Evolutionary conservation across 176 grass and related monocot species (phyloP), one percentile per base, ranked within the genome.

Genomic region (Aechmea fasciata): DNA sequence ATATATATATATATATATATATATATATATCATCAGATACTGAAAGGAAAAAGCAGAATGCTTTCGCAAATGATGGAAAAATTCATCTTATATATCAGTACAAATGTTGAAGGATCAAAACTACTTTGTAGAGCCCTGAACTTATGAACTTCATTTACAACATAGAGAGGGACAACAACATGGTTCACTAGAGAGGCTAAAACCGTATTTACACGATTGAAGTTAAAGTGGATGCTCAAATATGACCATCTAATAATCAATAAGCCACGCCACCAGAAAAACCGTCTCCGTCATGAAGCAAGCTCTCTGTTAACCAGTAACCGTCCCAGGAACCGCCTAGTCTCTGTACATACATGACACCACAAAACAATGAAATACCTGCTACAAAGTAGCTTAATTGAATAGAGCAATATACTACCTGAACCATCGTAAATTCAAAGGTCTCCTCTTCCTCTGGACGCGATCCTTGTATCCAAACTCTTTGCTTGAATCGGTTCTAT

Each of bases 271-370:
- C 94, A 11, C 84, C 82, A 0, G 89, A 80, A 72, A 99, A 83
- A 3, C 74, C 70, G 52, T 93, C 94, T 29, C 84, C 77, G 17
- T 97, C 82, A 17, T 83, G 81, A 67, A 87, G 77, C 81, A 99
- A 65, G 72, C 89, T 93, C 82, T 99, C 94, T 49, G 94, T 93
- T 69, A 99, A 70, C 89, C 84, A 99, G 72, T 93, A 99, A 25
- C 94, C 94, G 75, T 99, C 94, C 89, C 84, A 90, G 2, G 74
- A 88, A 28, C 94, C 90, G 13, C 94, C 89, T 6, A 90, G 72
- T 70, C 89, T 85, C 94, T 99, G 75, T 59, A n/a, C 49, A 57
- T 26, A 51, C 17, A 5, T 41, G 33, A 20, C 1, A 59, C 26
- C 10, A 65, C 6, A 26, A 77, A 51, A 18, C 2, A 47, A 69